Conservation (phyloP, 1,284 basidiomycete genomes). For the Rhodotorula sp. region DNA sequence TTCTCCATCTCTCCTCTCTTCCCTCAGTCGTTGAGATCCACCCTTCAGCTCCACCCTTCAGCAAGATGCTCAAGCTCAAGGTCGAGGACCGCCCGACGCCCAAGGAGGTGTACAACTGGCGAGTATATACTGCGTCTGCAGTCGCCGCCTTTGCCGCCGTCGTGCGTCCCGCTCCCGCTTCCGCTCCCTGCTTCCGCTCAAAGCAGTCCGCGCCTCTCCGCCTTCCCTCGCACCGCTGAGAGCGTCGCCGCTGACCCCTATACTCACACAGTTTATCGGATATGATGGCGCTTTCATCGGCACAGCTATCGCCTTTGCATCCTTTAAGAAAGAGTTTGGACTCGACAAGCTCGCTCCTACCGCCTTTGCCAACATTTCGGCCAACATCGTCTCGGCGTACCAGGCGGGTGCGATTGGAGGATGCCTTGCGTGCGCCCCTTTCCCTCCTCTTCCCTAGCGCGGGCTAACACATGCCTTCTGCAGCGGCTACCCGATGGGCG, state of each 20-base stretch:
- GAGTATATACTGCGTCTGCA: constrained; percentile 6
- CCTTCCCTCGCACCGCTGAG: neutral
- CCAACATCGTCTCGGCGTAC: constrained; percentile 34
- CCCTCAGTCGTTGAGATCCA: too few relatives aligned
- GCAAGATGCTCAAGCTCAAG: neutral
- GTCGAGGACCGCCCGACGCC: constrained; percentile 57
- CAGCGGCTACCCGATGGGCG: constrained; percentile 28
- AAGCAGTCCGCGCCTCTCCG: constrained; percentile 36
- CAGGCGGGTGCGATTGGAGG: constrained; percentile 39
- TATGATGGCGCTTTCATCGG: constrained; percentile 48
- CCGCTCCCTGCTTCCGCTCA: too few relatives aligned
- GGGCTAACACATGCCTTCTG: constrained; percentile 11
- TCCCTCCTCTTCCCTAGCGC: neutral
- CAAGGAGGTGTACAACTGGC: constrained; percentile 57
- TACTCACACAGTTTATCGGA: neutral
- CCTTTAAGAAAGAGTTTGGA: constrained; percentile 47
- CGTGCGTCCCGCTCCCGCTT: constrained; percentile 36
- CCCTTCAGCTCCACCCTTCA: too few relatives aligned
- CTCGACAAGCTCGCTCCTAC: constrained; percentile 11
- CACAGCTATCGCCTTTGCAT: constrained; percentile 44
- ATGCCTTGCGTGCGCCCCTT: constrained; percentile 27
- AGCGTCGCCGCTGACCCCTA: neutral
- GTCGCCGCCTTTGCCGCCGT: constrained; percentile 36
- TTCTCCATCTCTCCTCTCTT: neutral
- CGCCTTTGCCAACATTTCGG: constrained; percentile 22